Evolutionary conservation across 2,329 filamentous ascomycete species (phyloP).

Genomic region (Metarhizium anisopliae): DNA sequence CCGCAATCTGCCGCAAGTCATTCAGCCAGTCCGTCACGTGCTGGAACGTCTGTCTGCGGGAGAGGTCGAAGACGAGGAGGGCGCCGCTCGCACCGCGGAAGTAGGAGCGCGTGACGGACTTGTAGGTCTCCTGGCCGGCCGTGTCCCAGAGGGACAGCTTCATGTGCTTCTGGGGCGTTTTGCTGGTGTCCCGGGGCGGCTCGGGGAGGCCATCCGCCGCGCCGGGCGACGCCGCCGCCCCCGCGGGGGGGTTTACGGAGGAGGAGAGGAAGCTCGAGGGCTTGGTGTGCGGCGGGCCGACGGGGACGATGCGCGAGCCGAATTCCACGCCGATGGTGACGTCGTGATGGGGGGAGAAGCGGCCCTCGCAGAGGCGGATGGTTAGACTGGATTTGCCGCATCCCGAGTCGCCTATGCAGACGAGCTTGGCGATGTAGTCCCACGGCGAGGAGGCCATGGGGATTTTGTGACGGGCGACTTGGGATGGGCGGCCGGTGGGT

Average conservation of each 20-base stretch:
- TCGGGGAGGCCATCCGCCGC: slow-evolving; percentile 38
- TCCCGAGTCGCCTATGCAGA: slow-evolving; percentile 93
- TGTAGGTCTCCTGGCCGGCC: slow-evolving; percentile 94
- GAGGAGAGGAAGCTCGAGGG: slow-evolving; percentile 23
- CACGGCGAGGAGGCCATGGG: slow-evolving; percentile 62
- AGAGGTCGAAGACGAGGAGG: slow-evolving; percentile 91
- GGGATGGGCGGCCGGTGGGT: too few relatives aligned
- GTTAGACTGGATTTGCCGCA: slow-evolving; percentile 93
- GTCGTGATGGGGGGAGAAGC: slow-evolving; percentile 90
- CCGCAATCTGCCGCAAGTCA: slow-evolving; percentile 88
- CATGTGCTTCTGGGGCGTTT: slow-evolving; percentile 63
- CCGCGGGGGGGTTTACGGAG: slow-evolving; percentile 8
- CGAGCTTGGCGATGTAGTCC: slow-evolving; percentile 99
- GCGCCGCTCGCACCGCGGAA: slow-evolving; percentile 68
- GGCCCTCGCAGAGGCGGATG: slow-evolving; percentile 91
- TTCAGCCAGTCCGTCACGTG: slow-evolving; percentile 91
- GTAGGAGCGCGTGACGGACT: slow-evolving; percentile 88
- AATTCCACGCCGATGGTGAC: slow-evolving; percentile 97
- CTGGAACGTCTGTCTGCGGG: slow-evolving; percentile 72
- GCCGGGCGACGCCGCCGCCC: neutral
- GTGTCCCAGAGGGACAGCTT: slow-evolving; percentile 94
- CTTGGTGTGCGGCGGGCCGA: slow-evolving; percentile 67
- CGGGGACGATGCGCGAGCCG: slow-evolving; percentile 83
- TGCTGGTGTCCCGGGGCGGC: slow-evolving; percentile 34
- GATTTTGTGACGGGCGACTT: too few relatives aligned